Percentiles rank a stretch among this genome's conserved stretches.
phyloP scores from a whole-genome alignment of 177 flowering plant species.

The Telopea speciosissima region DNA sequence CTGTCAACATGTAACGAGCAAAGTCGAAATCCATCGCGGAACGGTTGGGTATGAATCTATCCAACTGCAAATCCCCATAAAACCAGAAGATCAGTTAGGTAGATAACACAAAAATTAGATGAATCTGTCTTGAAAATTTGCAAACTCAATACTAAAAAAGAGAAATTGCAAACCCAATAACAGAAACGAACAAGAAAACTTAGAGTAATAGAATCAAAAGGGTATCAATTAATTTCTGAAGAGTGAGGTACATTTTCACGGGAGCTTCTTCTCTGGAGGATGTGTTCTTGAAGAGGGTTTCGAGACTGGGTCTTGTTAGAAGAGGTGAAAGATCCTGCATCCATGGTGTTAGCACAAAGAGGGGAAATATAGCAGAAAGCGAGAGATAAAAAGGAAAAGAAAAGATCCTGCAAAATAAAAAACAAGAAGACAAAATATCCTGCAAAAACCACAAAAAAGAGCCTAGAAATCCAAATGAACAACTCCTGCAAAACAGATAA shows the following conservation, averaged over 20 bases:
- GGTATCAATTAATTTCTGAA: neutral
- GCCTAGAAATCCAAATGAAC: neutral
- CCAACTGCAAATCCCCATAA: conserved; percentile 34
- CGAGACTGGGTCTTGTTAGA: conserved; percentile 26
- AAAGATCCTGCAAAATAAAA: neutral
- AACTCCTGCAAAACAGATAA: too few species aligned
- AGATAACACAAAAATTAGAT: too few species aligned
- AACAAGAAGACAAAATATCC: neutral
- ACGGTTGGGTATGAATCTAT: conserved; percentile 72
- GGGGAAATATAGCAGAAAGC: conserved; percentile 3
- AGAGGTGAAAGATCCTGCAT: conserved; percentile 45
- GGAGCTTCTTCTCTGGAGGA: conserved; percentile 26
- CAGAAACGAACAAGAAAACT: too few species aligned
- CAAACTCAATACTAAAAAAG: too few species aligned
- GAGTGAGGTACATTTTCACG: conserved; percentile 37
- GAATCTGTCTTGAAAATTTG: too few species aligned
- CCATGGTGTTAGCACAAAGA: conserved; percentile 33
- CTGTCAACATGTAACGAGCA: conserved; percentile 58
- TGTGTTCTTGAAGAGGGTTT: conserved; percentile 44
- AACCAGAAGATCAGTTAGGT: too few species aligned
- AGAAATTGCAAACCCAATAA: too few species aligned
- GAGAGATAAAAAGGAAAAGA: neutral
- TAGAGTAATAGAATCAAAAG: neutral
- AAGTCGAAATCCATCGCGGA: conserved; percentile 73
- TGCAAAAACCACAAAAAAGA: too few species aligned